Percentiles rank a stretch among this genome's conserved stretches.
These are phyloP conservation scores for Marasmius tenuissimus DNA, from an alignment of 1,284 basidiomycete species.

Conservation along the genomic window DNA sequence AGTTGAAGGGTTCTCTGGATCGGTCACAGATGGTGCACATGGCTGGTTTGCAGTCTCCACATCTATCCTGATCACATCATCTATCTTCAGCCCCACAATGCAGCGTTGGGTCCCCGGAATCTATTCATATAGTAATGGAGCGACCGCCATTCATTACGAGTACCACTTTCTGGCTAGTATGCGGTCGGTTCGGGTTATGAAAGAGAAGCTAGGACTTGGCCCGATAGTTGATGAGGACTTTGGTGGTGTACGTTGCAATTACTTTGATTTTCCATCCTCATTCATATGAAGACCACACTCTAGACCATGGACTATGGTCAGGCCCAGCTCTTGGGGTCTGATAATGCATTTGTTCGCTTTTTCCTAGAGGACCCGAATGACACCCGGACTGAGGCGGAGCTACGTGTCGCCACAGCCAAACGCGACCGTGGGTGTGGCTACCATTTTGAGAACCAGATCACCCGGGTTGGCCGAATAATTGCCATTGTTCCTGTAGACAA, in stretches of 20 bases:
- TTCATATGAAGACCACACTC: not conserved
- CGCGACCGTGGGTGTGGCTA: not conserved
- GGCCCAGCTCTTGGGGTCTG: not conserved
- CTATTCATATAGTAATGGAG: not conserved
- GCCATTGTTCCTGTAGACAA: not conserved
- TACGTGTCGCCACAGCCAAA: not conserved
- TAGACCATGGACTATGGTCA: not conserved
- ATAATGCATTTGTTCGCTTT: not conserved
- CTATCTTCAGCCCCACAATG: not conserved
- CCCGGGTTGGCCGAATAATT: not conserved
- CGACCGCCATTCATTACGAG: not conserved
- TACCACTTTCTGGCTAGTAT: not conserved
- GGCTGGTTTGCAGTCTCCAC: slow-evolving; percentile 2
- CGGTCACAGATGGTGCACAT: slow-evolving; percentile 11
- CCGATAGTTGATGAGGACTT: not conserved
- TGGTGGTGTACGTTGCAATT: not conserved
- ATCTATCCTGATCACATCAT: slow-evolving; percentile 4
- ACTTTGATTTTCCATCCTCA: not conserved
- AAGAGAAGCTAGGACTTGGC: not conserved
- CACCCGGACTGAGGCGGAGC: not conserved
- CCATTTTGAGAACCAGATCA: not conserved
- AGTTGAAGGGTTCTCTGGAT: not conserved
- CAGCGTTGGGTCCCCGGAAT: not conserved
- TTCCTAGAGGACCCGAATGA: not conserved
- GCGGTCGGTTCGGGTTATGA: not conserved